A percentile compares a stretch with the other conserved stretches of the same genome.
Conservation (phyloP, 1,284 basidiomycete species). For the Puccinia hordei region DNA sequence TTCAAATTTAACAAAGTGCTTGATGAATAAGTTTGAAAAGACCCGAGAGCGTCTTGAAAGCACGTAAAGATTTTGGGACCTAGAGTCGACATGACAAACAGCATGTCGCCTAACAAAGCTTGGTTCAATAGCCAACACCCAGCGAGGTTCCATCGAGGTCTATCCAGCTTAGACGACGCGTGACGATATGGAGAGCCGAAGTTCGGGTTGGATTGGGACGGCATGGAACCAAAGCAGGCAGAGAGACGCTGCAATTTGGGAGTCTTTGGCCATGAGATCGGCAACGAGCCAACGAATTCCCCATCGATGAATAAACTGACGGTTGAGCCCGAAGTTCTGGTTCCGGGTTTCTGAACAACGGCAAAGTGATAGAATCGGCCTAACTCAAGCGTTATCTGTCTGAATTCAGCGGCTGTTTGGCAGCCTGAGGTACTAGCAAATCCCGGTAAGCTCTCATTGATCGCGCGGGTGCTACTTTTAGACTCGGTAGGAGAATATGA, state of each 20-base stretch:
- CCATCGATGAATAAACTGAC: conserved; percentile 42
- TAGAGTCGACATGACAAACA: conserved; percentile 46
- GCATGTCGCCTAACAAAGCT: conserved; percentile 38
- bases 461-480: not conserved
- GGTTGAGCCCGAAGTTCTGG: conserved; percentile 21
- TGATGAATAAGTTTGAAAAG: conserved; percentile 50
- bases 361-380: conserved; percentile 46
- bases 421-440: not conserved
- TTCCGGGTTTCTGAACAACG: conserved; percentile 40
- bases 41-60: conserved; percentile 47
- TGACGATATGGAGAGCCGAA: not conserved
- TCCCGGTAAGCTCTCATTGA: not conserved
- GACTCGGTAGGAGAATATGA: conserved; percentile 12
- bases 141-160: conserved; percentile 38
- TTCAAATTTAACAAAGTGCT: conserved; percentile 50
- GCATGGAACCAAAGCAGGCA: conserved; percentile 35
- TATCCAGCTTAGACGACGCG: not conserved
- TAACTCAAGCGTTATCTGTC: conserved; percentile 6
- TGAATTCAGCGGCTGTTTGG: conserved; percentile 29
- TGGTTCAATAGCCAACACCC: conserved; percentile 49
- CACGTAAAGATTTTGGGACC: conserved; percentile 49
- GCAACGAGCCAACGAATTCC: conserved; percentile 6
- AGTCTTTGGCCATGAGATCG: conserved; percentile 30
- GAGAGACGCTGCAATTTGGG: conserved; percentile 24
- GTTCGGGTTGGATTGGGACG: not conserved